Base-by-base conservation (phyloP, 1,284 basidiomycete genomes). In the Flammula alnicola region DNA sequence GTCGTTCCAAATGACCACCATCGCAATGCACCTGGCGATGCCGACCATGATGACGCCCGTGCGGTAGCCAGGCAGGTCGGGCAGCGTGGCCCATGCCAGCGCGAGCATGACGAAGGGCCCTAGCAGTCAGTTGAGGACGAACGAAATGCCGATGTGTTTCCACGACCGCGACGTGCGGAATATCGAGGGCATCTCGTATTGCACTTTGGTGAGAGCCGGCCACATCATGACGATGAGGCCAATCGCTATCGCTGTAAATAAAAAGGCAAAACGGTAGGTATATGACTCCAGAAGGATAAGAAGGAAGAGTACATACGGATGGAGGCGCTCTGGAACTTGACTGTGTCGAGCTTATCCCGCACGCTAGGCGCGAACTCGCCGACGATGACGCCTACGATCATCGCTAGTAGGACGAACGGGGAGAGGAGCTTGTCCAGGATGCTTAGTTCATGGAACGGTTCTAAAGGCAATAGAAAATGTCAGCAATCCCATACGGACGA, bases 141-240 rank as follows among this genome's bases (percentile, higher is more conserved):
- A 60, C 2, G 88, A 91, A 27, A 95, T 73, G 7, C 66, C 70
- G 53, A 94, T 74, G 55, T 95, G 91, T 10, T 76, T 69, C 86
- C 88, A 93, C 11, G 92, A 60, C 1, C 73, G 67, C 5, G 72
- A 66, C 0, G 80, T 79, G 2, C 70, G 63, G 56, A 92, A 81
- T 29, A 93, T 69, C 6, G 63, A 54, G 0, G 84, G 83, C 0
- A 75, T 67, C 64, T 93, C 91, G 64, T 91, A 94, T 62, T 88
- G 84, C 7, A 93, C 86, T 70, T 88, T 88, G 35, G 87, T 84
- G 41, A 87, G 77, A 33, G 88, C 82, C 1, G 92, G 93, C 87
- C 90, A 94, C 88, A 95, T 95, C 93, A 95, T 95, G 45, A 93
- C 74, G 20, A 94, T 80, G 49, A 90, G 80, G 1, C 88, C 90